These are phyloP conservation scores for Lyophyllum semitale DNA, from an alignment of 768 basidiomycete genomes.

Conservation along the genomic window DNA sequence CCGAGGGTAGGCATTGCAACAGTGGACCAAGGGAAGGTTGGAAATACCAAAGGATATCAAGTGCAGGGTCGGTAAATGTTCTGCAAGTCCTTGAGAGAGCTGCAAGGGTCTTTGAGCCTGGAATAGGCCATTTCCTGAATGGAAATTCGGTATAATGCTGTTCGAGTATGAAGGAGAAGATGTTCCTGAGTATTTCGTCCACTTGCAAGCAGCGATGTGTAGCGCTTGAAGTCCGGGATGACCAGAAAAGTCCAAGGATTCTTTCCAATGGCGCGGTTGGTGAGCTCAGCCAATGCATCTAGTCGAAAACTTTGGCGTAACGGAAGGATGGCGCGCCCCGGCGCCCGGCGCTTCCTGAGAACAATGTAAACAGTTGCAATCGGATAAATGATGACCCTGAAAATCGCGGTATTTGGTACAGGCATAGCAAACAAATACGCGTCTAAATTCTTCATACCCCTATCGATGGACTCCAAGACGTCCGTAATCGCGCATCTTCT, in stretches of 20 bases:
- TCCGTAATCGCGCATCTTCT: conserved; percentile 13
- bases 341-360: too few species aligned
- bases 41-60: not conserved
- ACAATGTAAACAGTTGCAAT: too few species aligned
- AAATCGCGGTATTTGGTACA: too few species aligned
- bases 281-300: too few species aligned
- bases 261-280: too few species aligned
- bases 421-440: too few species aligned
- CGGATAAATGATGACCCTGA: too few species aligned
- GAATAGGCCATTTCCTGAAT: conserved; percentile 22
- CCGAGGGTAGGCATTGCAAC: not conserved
- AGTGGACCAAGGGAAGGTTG: not conserved
- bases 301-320: too few species aligned
- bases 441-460: too few species aligned
- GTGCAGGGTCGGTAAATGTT: not conserved
- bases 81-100: not conserved
- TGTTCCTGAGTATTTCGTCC: not conserved
- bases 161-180: not conserved
- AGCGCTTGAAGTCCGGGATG: too few species aligned
- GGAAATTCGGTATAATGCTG: not conserved
- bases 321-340: too few species aligned
- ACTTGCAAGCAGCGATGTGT: not conserved
- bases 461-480: not conserved
- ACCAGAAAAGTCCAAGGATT: too few species aligned
- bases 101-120: not conserved